Evolutionary conservation across 2,329 filamentous ascomycete genomes (phyloP).

Genomic region (Claviceps paspali): DNA sequence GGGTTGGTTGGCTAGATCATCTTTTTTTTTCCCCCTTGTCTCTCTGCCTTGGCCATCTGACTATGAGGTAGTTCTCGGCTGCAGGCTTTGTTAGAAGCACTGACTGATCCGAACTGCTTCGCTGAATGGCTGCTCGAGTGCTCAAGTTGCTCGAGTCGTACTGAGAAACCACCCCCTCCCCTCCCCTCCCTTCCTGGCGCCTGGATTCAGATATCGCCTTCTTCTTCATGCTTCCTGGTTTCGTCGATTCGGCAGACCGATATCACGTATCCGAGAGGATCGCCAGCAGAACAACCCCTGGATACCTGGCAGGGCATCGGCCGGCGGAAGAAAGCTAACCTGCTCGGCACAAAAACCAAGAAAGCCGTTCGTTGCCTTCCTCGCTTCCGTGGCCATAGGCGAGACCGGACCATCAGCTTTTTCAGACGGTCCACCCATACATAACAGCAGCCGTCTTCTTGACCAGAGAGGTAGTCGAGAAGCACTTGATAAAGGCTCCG

Average conservation of each 20-base stretch:
- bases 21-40: too few species aligned
- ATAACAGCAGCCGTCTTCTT: too few species aligned
- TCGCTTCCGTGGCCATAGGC: too few species aligned
- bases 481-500: too few species aligned
- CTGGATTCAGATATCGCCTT: neutral
- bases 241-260: neutral
- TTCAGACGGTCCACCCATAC: too few species aligned
- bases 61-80: neutral
- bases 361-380: too few species aligned
- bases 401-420: too few species aligned
- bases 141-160: too few species aligned
- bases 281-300: neutral
- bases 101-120: neutral
- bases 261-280: neutral
- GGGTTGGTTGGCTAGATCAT: conserved; percentile 3
- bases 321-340: neutral
- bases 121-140: neutral
- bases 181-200: too few species aligned
- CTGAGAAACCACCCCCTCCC: too few species aligned
- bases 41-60: conserved; percentile 3
- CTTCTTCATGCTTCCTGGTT: neutral
- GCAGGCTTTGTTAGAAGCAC: conserved; percentile 5
- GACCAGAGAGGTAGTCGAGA: too few species aligned
- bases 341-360: neutral
- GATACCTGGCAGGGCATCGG: neutral